Evolutionary conservation across 2,329 filamentous ascomycete species (phyloP), one percentile per base, ranked within the genome.

Genomic region (Rhinocladiella mackenziei): DNA sequence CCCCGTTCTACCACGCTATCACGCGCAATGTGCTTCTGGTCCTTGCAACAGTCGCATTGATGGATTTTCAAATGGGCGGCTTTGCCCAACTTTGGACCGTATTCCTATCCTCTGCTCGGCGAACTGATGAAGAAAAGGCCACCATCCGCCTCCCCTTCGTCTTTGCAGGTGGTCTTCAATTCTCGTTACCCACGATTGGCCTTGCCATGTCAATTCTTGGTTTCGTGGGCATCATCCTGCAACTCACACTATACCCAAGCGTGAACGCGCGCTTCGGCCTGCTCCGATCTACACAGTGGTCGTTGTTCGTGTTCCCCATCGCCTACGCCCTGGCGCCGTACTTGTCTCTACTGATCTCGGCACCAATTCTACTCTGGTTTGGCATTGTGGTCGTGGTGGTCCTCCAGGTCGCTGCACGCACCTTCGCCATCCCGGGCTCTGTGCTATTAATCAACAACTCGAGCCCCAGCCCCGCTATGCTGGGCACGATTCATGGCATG

Each of bases 31-130:
- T 77, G 8, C 57, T 77, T 47, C 74, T 68, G 61, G 76, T 73
- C 2, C 64, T 87, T 5, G 59, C 83, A 40, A 78, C 78, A 18
- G 79, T 81, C 54, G 80, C 80, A 5, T 78, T 86, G 51, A 82
- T 85, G 62, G 81, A 85, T 60, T 83, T 87, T 58, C 83, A 87
- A 64, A 74, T 88, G 64, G 66, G 66, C 50, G 83, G 83, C 19
- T 89, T 88, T 68, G 83, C 86, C 60, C 81, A 82, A 13, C 74
- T 89, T 15, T 88, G 83, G 81, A 81, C 84, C 37, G 75, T 87
- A 34, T 89, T 89, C 66, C 75, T 89, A 32, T 87, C 84, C 1
- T 86, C 84, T 0, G 81, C 83, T 0, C 81, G 83, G 5, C 79
- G 65, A 42, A 63, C 66, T 30, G 58, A 60, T 32, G 62, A 66